Evolutionary conservation across 257 asterid genomes (phyloP), one percentile per base, ranked within the genome.

Genomic region (Apocynum venetum): DNA sequence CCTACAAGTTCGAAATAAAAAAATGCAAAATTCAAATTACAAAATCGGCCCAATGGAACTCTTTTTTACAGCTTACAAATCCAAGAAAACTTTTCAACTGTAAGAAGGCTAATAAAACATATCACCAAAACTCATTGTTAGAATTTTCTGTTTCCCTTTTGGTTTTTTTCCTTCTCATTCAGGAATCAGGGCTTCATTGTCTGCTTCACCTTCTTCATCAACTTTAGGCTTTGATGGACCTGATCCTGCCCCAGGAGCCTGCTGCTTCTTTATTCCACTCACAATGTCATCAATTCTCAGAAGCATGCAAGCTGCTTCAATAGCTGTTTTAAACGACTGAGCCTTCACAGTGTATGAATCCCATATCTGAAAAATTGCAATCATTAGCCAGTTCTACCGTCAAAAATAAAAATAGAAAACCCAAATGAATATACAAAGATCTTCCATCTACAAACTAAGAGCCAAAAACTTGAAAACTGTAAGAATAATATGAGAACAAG

Each of bases 251-350:
- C 96, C 92, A 38, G 98, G 91, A 73, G 95, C 96, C 76, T 93
- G 96, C 87, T 88, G 89, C 88, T 95, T 90, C 86, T 95, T 91
- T 82, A 95, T 90, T 46, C 99, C 99, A 76, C 99, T 95, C 31
- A 95, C 97, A 64, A 95, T 93, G 77, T 95, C 99, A 7, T 95
- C 98, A 36, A 95, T 93, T 78, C 97, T 91, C 87, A 95, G 81
- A 82, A 95, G 99, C 96, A 95, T 92, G 89, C 96, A 93, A 14
- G 99, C 97, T 12, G 97, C 96, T 89, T 95, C 99, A 44, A 93
- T 95, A 71, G 97, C 99, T 0, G 97, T 91, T 88, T 95, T 93
- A 72, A 95, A 95, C 60, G 98, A 96, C 49, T 95, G 99, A 1
- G 91, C 93, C 88, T 95, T 95, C 79, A 93, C 98, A 3, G 92